phyloP scores from a whole-genome alignment of 2,329 filamentous ascomycete genomes.

The Pyricularia pennisetigena region DNA sequence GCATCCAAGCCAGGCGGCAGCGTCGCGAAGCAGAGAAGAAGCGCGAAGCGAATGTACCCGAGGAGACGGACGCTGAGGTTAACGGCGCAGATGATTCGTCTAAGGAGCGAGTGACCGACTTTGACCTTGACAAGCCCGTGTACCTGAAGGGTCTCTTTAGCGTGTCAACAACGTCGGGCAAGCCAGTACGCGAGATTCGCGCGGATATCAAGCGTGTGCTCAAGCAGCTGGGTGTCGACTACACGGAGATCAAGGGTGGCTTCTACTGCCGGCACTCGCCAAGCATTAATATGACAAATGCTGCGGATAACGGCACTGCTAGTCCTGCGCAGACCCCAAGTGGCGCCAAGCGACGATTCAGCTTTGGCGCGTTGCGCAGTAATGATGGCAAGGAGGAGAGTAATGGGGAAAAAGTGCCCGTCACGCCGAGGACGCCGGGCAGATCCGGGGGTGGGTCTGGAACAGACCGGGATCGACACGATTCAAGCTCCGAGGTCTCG shows the following conservation, averaged over 20 bases:
- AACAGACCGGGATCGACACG: constrained; percentile 41
- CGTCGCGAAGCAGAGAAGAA: constrained; percentile 40
- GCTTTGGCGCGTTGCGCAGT: constrained; percentile 59
- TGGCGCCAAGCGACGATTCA: constrained; percentile 57
- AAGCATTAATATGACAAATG: constrained; percentile 77
- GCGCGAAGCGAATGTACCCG: constrained; percentile 69
- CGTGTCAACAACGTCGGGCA: constrained; percentile 90
- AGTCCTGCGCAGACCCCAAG: constrained; percentile 35
- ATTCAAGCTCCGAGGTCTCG: constrained; percentile 79
- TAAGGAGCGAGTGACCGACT: constrained; percentile 51
- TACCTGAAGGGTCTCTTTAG: constrained; percentile 96
- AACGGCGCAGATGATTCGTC: constrained; percentile 47
- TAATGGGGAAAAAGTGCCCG: constrained; percentile 36
- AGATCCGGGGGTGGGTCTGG: constrained; percentile 32
- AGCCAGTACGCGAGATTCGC: constrained; percentile 76
- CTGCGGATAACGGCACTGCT: constrained; percentile 46
- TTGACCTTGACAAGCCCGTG: constrained; percentile 83
- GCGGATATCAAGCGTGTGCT: constrained; percentile 85
- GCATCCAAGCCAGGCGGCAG: constrained; percentile 77
- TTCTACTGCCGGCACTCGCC: constrained; percentile 84
- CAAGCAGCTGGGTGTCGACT: constrained; percentile 81
- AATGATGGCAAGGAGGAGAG: constrained; percentile 63
- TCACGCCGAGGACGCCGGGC: constrained; percentile 32
- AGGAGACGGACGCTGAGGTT: constrained; percentile 81
- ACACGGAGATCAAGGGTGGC: constrained; percentile 83